Conservation (phyloP, 371 early-diverging fungal species). For the Batrachochytrium dendrobatidis region DNA sequence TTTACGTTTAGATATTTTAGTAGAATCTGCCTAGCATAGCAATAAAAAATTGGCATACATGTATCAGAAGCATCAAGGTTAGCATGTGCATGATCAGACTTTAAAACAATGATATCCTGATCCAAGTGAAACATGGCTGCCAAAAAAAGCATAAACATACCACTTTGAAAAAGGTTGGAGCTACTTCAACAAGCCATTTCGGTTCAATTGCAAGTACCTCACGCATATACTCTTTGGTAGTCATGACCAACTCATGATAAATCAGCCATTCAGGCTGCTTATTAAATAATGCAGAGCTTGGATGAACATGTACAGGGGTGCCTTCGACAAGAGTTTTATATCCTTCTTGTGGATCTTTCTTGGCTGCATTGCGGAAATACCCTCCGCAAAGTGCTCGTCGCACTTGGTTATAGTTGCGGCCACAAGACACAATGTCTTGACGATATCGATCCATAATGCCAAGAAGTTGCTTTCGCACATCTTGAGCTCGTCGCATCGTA, state of each 20-base stretch:
- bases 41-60: neutral
- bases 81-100: neutral
- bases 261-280: conserved; percentile 97
- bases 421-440: conserved; percentile 90
- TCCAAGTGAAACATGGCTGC: no score
- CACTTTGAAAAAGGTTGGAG: conserved; percentile 91
- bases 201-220: conserved; percentile 94
- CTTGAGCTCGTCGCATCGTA: conserved; percentile 80
- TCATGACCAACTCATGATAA: conserved; percentile 95
- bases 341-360: conserved; percentile 95
- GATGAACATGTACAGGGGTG: conserved; percentile 95
- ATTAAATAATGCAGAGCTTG: conserved; percentile 88
- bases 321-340: conserved; percentile 95
- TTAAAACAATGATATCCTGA: neutral
- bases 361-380: conserved; percentile 92
- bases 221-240: conserved; percentile 97
- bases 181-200: conserved; percentile 95
- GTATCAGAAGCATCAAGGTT: neutral
- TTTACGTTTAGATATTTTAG: conserved; percentile 88
- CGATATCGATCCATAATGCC: conserved; percentile 93
- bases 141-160: conserved; percentile 13
- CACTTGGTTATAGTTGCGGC: conserved; percentile 83
- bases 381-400: conserved; percentile 85
- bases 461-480: conserved; percentile 90
- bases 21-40: conserved; percentile 62